Base-by-base conservation (phyloP, 495 filamentous ascomycete genomes). In the Evernia prunastri region DNA sequence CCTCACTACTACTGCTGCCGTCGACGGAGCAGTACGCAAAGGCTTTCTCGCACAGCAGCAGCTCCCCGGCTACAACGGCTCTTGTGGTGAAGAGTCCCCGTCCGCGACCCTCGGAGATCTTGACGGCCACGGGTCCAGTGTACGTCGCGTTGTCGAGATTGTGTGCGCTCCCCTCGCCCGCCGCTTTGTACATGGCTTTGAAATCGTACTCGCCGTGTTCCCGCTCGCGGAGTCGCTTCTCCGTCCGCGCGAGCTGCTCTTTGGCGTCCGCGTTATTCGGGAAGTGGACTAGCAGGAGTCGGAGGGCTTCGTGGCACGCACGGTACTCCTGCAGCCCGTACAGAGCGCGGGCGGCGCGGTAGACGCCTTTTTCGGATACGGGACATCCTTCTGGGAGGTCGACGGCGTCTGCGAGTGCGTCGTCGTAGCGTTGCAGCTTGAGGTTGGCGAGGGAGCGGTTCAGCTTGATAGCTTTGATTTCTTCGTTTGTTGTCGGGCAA, bases 31-130 rank as follows among this genome's bases (percentile, higher is more conserved):
- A 66, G 64, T 73, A 56, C 15, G 70, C 70, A 59, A 85, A 82
- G 0, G 83, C 82, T 63, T 85, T 86, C 65, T 85, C 81, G 59
- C 80, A 84, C 13, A 84, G 60, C 1, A 85, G 67, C 15, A 85
- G 73, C 4, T 83, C 81, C 0, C 82, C 84, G 0, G 75, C 75
- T 42, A 75, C 71, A 58, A 86, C 76, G 6, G 64, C 72, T 20
- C 72, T 64, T 13, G 78, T 80, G 0, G 80, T 76, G 61, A 82
- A 84, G 4, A 84, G 66, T 2, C 80, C 80, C n/a, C 75, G 72
- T 17, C 81, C 79, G 49, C 67, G 67, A 47, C 63, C 68, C 0
- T 61, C 56, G 1, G 72, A 67, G 0, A 43, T 5, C 43, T 71
- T 71, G 23, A 78, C 61, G 35, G 61, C 27, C 5, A 74, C 73